Base-by-base conservation (phyloP, 2,329 filamentous ascomycete genomes). In the Ophiostoma novo-ulmi region DNA sequence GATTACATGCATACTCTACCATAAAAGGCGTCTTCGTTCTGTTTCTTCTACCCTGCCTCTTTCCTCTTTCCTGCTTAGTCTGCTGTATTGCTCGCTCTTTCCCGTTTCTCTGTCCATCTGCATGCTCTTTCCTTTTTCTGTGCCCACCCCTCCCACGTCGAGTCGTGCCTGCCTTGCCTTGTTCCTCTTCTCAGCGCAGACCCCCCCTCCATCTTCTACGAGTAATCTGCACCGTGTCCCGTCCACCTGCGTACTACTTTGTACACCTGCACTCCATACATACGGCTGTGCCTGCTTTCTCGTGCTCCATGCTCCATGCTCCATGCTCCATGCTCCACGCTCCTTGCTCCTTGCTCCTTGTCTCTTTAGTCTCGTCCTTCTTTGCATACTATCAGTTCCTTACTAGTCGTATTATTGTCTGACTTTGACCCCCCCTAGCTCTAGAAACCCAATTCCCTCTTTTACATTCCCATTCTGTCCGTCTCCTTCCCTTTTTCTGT, bases 261-360 rank as follows among this genome's bases (percentile, higher is more conserved):
- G 6, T 55, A 8, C 48, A 22, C 48, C 52, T 58, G n/a, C 52
- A 58, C 52, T 58, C 52, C 52, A 22, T 58, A 48, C 44, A 20
- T 17, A 48, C 70, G 58, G 58, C 58, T 63, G 58, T 63, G 58
- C 58, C 58, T 63, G 58, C 58, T 63, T 52, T 35, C 39, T 31
- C 26, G 58, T 63, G 44, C 31, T 31, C 31, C 31, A 31, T 3
- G 31, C 31, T 31, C 31, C 31, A 31, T 4, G 31, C 31, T 31
- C 31, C 31, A 0, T 63, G 44, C 31, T 31, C 31, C 31, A 31
- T 3, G 31, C 31, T 31, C 31, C 31, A 31, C n/a, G n/a, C n/a
- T n/a, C n/a, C n/a, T n/a, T n/a, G n/a, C n/a, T n/a, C n/a, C n/a
- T n/a, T 4, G 31, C 31, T 31, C 31, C 31, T 2, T 31, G 31